Conservation (phyloP, 176 grass and related monocot genomes). For the Avena eriantha region DNA sequence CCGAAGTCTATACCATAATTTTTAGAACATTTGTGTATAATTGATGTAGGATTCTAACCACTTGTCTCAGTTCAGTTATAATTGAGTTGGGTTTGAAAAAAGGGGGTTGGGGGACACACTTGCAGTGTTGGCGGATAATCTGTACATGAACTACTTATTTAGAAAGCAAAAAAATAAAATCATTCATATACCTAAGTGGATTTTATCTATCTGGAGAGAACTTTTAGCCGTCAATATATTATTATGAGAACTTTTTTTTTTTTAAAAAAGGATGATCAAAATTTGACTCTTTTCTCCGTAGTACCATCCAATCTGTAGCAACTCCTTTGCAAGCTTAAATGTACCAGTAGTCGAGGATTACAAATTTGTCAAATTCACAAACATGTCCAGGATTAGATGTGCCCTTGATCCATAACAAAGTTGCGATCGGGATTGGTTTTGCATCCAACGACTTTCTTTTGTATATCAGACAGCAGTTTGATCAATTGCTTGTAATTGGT, state of each 20-base stretch:
- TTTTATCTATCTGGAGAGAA: not conserved
- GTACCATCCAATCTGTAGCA: not conserved
- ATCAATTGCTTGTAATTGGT: not conserved
- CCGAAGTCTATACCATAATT: slow-evolving; percentile 8
- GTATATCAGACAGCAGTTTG: not conserved
- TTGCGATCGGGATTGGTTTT: not conserved
- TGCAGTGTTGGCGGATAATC: slow-evolving; percentile 26
- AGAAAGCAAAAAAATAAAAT: slow-evolving; percentile 3
- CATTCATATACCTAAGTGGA: not conserved
- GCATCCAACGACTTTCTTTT: not conserved
- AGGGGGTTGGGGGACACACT: not conserved
- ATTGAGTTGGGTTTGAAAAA: slow-evolving; percentile 39
- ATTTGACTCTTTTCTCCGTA: not conserved
- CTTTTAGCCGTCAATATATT: slow-evolving; percentile 11
- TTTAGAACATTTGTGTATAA: slow-evolving; percentile 39
- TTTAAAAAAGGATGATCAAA: not conserved
- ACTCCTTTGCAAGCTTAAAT: not conserved
- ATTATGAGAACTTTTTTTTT: not conserved
- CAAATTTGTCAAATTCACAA: not conserved
- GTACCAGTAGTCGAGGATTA: not conserved
- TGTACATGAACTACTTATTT: slow-evolving; percentile 31
- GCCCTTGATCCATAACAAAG: not conserved
- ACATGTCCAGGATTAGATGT: not conserved
- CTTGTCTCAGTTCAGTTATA: slow-evolving; percentile 18
- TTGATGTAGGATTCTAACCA: slow-evolving; percentile 36